These are phyloP conservation scores for Actinomucor elegans DNA, from an alignment of 371 early-diverging fungal species.

Conservation along the genomic window DNA sequence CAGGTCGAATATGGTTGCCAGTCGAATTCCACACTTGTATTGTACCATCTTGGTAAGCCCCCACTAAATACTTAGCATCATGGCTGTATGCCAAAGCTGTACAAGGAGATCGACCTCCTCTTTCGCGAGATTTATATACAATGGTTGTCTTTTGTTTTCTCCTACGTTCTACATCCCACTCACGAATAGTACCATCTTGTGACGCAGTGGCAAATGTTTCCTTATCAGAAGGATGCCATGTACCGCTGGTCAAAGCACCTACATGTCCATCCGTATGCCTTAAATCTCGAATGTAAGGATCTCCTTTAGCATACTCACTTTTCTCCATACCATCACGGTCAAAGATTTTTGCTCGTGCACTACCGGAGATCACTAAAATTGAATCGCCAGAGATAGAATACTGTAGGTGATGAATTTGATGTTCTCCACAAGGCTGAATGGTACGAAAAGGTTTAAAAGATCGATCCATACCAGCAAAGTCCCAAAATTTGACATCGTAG, in stretches of 20 bases:
- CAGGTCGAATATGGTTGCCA: slow-evolving; percentile 57
- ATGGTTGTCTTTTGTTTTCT: slow-evolving; percentile 77
- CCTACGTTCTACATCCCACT: slow-evolving; percentile 85
- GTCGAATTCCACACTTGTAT: slow-evolving; percentile 61
- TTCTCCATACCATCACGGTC: slow-evolving; percentile 77
- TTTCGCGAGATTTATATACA: slow-evolving; percentile 70
- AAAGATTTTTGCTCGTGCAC: slow-evolving; percentile 73
- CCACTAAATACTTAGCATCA: slow-evolving; percentile 71
- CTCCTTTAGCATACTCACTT: slow-evolving; percentile 84
- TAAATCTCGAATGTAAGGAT: slow-evolving; percentile 91
- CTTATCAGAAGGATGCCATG: slow-evolving; percentile 81
- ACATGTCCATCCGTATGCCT: slow-evolving; percentile 89
- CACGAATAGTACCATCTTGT: slow-evolving; percentile 82
- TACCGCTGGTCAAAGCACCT: slow-evolving; percentile 72
- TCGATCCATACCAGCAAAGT: slow-evolving; percentile 88
- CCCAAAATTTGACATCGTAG: slow-evolving; percentile 85
- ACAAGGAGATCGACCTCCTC: slow-evolving; percentile 71
- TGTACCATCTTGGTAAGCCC: slow-evolving; percentile 66
- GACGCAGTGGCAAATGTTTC: slow-evolving; percentile 78
- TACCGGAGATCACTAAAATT: slow-evolving; percentile 79
- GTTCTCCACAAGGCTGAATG: slow-evolving; percentile 79
- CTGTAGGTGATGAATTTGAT: slow-evolving; percentile 84
- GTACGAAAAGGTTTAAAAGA: slow-evolving; percentile 76
- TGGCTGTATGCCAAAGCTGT: slow-evolving; percentile 67
- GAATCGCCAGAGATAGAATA: slow-evolving; percentile 79